These are phyloP conservation scores for Decorospora gaudefroyi DNA, from an alignment of 2,329 filamentous ascomycete species.

Conservation along the genomic window DNA sequence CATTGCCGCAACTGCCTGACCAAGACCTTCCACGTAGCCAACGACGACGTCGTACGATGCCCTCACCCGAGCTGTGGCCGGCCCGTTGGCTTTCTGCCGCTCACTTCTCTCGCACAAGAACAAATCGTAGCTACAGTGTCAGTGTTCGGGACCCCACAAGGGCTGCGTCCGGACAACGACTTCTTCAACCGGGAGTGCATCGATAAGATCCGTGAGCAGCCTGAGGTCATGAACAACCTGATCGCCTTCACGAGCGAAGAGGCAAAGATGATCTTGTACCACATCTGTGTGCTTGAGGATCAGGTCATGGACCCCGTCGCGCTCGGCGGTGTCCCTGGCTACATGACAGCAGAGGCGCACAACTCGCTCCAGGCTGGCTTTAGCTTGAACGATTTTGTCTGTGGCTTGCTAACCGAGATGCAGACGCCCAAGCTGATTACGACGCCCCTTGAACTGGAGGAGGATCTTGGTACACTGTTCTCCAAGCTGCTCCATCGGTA, in stretches of 20 bases:
- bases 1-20: constrained; percentile 19
- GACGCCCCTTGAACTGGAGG: constrained; percentile 10
- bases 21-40: constrained; percentile 1
- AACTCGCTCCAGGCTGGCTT: constrained; percentile 1
- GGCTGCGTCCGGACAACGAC: constrained; percentile 1
- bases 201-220: constrained; percentile 10
- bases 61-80: constrained; percentile 8
- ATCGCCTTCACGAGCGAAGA: constrained; percentile 12
- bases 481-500: background rate
- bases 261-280: constrained; percentile 7
- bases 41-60: constrained; percentile 13
- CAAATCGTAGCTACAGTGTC: too few relatives aligned
- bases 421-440: constrained; percentile 5
- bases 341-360: background rate
- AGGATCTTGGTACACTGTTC: constrained; percentile 3
- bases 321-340: constrained; percentile 4
- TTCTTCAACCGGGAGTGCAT: constrained; percentile 10
- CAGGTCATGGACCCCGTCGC: constrained; percentile 12
- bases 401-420: constrained; percentile 5
- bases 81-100: constrained; percentile 6
- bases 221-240: constrained; percentile 15
- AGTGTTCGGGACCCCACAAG: too few relatives aligned
- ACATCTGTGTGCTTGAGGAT: constrained; percentile 10
- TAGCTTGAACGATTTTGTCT: constrained; percentile 5
- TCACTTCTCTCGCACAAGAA: background rate